phyloP scores from a whole-genome alignment of 805 yeast genomes.

The Lipomyces kockii region DNA sequence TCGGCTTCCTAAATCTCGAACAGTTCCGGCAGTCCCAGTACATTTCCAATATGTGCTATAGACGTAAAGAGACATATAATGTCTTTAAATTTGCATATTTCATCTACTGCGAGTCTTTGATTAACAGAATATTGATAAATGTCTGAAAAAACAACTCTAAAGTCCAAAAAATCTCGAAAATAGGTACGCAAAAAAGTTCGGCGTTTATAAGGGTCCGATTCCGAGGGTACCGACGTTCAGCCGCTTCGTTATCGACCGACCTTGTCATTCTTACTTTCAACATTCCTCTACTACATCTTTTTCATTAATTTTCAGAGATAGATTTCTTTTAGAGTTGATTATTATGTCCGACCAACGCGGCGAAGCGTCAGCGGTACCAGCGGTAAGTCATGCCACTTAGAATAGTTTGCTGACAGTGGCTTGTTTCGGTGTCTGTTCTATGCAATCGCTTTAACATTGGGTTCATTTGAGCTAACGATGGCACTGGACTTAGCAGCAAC shows the following conservation, averaged over 20 bases:
- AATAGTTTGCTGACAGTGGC: not conserved
- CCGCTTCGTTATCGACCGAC: not conserved
- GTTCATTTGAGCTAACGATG: not conserved
- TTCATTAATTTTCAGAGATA: not conserved
- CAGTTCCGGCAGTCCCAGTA: too few relatives aligned
- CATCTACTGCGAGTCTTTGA: not conserved
- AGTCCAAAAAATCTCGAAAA: not conserved
- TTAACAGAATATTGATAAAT: not conserved
- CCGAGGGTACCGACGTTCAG: not conserved
- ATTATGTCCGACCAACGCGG: not conserved
- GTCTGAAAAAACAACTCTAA: not conserved
- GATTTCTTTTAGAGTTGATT: not conserved
- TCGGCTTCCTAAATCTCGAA: not conserved
- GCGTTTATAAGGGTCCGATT: not conserved
- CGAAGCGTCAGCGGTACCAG: constrained; percentile 1
- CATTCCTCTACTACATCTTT: not conserved
- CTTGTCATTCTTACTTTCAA: not conserved
- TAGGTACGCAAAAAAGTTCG: not conserved
- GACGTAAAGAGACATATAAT: too few relatives aligned
- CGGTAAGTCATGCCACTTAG: not conserved
- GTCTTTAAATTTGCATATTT: too few relatives aligned
- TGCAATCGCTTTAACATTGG: not conserved
- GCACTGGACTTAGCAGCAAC: constrained; percentile 27
- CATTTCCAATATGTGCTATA: too few relatives aligned
- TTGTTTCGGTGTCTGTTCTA: not conserved